A percentile compares a stretch with the other conserved stretches of the same genome.
Conservation (phyloP, 345 rosid species). For the Citrus sinensis region DVS_A1.0 CM039164.1:25702001-25702500, state of each 20-base stretch:
- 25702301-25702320: conserved; percentile 6
- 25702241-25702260: conserved; percentile 7
- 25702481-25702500: not conserved
- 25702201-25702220: conserved; percentile 4
- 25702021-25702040: not conserved
- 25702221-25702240: not conserved
- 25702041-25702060: not conserved
- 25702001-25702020: not conserved
- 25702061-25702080: no score
- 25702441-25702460: conserved; percentile 1
- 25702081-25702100: no score
- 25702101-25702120: not conserved
- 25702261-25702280: not conserved
- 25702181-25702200: not conserved
- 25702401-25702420: conserved; percentile 28
- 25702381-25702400: conserved; percentile 22
- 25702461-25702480: conserved; percentile 3
- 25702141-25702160: not conserved
- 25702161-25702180: conserved; percentile 1
- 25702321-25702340: not conserved
- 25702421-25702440: conserved; percentile 13
- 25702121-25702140: not conserved
- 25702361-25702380: conserved; percentile 37
- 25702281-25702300: not conserved
- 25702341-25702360: conserved; percentile 54